phyloP scores from a whole-genome alignment of 257 asterid species.

The Solanum lycopersicoides region DNA sequence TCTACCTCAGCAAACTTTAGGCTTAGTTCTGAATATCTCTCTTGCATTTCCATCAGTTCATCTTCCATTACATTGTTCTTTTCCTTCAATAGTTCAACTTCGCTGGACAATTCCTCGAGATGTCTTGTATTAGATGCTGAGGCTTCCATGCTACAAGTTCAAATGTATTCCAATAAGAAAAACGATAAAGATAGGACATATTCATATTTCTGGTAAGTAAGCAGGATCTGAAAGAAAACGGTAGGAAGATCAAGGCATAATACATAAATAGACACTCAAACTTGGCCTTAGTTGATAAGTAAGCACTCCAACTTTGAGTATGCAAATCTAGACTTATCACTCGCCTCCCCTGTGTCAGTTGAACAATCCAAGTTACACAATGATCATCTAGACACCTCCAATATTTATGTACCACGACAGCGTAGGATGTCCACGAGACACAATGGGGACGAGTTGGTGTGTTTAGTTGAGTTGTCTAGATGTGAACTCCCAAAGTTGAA shows the following conservation, averaged over 20 bases:
- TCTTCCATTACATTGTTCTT: constrained; percentile 54
- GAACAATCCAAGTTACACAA: neutral
- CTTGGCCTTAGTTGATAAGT: neutral
- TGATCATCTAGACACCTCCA: neutral
- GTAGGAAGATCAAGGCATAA: neutral
- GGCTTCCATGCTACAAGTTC: constrained; percentile 9
- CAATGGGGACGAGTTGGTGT: neutral
- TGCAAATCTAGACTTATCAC: neutral
- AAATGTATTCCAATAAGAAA: constrained; percentile 6
- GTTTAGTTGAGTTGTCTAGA: neutral
- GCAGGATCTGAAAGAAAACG: neutral
- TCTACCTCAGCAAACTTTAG: constrained; percentile 98
- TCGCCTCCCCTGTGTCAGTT: neutral
- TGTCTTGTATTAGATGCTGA: neutral
- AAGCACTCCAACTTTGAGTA: neutral
- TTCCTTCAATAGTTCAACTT: constrained; percentile 45
- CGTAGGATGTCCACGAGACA: neutral
- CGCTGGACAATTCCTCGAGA: constrained; percentile 18
- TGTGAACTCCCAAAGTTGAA: neutral
- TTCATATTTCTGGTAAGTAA: neutral
- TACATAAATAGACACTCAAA: neutral
- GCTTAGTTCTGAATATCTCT: constrained; percentile 92
- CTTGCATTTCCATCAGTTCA: constrained; percentile 92
- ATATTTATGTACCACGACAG: neutral
- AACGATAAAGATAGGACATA: neutral